A percentile compares a stretch with the other conserved stretches of the same genome.
Conservation (phyloP, 2,329 filamentous ascomycete genomes). For the Lizonia empirigonia region DNA sequence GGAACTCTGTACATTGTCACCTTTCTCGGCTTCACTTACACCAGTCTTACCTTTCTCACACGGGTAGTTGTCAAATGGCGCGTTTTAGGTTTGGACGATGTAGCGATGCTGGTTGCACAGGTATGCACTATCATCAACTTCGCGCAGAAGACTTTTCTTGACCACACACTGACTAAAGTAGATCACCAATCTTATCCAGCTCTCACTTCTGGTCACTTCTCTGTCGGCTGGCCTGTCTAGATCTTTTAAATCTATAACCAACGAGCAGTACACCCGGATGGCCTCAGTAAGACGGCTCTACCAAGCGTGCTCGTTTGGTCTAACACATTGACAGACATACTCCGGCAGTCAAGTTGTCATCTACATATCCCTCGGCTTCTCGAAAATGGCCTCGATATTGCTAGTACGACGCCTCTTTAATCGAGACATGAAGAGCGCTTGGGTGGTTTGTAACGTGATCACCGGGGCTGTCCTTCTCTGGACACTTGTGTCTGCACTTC, state of each 20-base stretch:
- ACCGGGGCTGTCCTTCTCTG: constrained; percentile 23
- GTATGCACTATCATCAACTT: constrained; percentile 15
- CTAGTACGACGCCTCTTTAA: constrained; percentile 38
- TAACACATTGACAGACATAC: constrained; percentile 14
- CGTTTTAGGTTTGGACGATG: constrained; percentile 35
- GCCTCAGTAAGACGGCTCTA: constrained; percentile 19
- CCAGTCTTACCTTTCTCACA: constrained; percentile 30
- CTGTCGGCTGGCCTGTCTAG: constrained; percentile 32
- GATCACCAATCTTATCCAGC: constrained; percentile 24
- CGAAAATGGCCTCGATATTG: constrained; percentile 35
- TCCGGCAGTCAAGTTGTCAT: constrained; percentile 28
- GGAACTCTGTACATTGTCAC: constrained; percentile 34
- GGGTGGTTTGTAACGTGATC: constrained; percentile 31
- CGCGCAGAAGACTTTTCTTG: background rate
- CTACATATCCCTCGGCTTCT: constrained; percentile 34
- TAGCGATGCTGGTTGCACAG: constrained; percentile 30
- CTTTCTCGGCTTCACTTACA: constrained; percentile 34
- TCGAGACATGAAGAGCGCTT: constrained; percentile 31
- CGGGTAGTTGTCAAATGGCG: constrained; percentile 35
- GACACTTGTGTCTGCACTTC: constrained; percentile 26
- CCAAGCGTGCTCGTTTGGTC: background rate
- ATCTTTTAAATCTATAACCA: constrained; percentile 23
- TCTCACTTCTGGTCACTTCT: constrained; percentile 25
- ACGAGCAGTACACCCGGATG: constrained; percentile 26
- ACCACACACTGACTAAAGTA: constrained; percentile 9